phyloP scores from a whole-genome alignment of 495 filamentous ascomycete species.

The Rostrohypoxylon terebratum region DNA sequence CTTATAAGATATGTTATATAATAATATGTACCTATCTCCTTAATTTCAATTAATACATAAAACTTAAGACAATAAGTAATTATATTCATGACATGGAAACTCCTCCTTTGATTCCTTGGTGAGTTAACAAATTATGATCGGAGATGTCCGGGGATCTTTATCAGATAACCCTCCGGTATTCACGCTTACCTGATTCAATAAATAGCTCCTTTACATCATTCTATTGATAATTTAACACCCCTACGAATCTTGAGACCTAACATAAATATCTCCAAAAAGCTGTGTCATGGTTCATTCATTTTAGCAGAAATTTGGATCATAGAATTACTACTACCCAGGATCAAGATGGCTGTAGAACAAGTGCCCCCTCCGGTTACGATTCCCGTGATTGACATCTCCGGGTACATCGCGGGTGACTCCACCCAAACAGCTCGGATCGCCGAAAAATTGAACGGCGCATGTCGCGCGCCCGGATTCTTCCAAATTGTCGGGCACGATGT shows the following conservation, averaged over 20 bases:
- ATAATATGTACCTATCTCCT: too few species aligned
- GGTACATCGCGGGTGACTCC: conserved; percentile 33
- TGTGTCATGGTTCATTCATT: background rate
- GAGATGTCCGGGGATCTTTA: background rate
- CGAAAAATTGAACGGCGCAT: conserved; percentile 58
- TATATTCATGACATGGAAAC: too few species aligned
- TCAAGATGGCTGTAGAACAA: conserved; percentile 22
- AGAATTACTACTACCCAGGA: background rate
- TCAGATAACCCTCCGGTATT: background rate
- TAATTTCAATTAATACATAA: too few species aligned
- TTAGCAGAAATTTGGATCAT: background rate
- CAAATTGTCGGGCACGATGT: conserved; percentile 62
- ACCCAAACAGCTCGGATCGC: conserved; percentile 34
- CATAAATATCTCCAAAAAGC: background rate
- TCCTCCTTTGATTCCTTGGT: too few species aligned
- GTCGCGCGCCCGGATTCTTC: conserved; percentile 67
- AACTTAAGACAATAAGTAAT: too few species aligned
- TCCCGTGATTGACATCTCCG: conserved; percentile 48
- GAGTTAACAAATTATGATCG: background rate
- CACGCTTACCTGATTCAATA: background rate
- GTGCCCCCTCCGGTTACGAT: conserved; percentile 19
- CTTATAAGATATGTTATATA: too few species aligned
- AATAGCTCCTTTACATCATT: background rate
- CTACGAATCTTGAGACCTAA: background rate
- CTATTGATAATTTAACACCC: background rate